Evolutionary conservation across 2,329 filamentous ascomycete genomes (phyloP).

Genomic region (Fonsecaea erecta): DNA sequence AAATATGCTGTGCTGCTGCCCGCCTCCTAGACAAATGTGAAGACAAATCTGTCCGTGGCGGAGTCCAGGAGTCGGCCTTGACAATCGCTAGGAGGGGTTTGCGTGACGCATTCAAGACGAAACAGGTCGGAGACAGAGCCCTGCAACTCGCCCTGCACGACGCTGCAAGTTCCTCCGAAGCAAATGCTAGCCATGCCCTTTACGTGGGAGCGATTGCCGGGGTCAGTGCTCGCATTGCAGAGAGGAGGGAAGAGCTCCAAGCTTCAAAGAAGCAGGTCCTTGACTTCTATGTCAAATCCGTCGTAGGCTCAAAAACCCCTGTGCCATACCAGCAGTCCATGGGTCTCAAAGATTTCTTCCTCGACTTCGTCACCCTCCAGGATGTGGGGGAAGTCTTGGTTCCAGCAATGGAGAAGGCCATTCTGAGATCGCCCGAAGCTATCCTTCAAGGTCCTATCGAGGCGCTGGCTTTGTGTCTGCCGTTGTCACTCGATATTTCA

Average conservation of each 20-base stretch:
- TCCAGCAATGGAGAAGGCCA: conserved; percentile 82
- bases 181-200: conserved; percentile 71
- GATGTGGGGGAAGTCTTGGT: conserved; percentile 78
- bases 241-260: conserved; percentile 66
- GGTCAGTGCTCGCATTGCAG: conserved; percentile 74
- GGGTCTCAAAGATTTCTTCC: conserved; percentile 82
- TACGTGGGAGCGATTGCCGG: conserved; percentile 86
- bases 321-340: conserved; percentile 73
- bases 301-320: conserved; percentile 75
- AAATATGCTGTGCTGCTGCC: conserved; percentile 71
- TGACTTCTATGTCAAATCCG: conserved; percentile 81
- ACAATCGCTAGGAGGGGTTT: conserved; percentile 79
- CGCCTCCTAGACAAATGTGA: conserved; percentile 79
- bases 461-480: conserved; percentile 72
- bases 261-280: conserved; percentile 73
- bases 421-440: conserved; percentile 88
- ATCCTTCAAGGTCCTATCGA: conserved; percentile 79
- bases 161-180: conserved; percentile 70
- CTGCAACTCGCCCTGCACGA: conserved; percentile 67
- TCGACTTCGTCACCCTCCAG: conserved; percentile 70
- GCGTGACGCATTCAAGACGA: conserved; percentile 69
- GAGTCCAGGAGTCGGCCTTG: conserved; percentile 73
- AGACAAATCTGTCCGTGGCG: conserved; percentile 64
- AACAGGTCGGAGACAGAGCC: conserved; percentile 62
- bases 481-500: conserved; percentile 75